These are phyloP conservation scores for Serendipita sp. DNA, from an alignment of 768 basidiomycete genomes.

Conservation along the genomic window DNA sequence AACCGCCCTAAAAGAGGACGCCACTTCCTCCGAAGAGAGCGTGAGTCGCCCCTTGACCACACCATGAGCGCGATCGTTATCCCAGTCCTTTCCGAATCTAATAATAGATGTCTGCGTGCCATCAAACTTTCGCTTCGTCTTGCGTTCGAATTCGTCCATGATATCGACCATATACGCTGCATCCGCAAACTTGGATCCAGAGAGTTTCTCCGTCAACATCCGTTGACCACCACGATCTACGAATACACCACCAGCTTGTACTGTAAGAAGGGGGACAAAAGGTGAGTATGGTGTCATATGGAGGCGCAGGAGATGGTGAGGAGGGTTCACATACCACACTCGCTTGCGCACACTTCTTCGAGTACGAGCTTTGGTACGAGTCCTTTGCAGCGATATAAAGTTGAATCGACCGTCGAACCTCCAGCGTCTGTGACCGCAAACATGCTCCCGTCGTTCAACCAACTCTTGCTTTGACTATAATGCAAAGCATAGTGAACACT, in stretches of 20 bases:
- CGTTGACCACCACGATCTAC: not conserved
- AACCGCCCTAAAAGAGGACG: not conserved
- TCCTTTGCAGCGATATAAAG: not conserved
- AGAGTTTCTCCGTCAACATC: constrained; percentile 1
- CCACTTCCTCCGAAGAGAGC: not conserved
- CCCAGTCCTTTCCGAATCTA: constrained; percentile 5
- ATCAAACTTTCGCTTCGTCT: constrained; percentile 8
- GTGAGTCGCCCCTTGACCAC: constrained; percentile 5
- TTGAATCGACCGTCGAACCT: not conserved
- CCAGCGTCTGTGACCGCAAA: constrained; percentile 2
- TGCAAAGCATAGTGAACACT: constrained; percentile 2
- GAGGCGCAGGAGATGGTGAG: not conserved
- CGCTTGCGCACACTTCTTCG: not conserved
- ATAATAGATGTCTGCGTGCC: constrained; percentile 4
- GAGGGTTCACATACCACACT: not conserved
- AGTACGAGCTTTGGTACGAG: not conserved
- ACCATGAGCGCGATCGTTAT: constrained; percentile 5
- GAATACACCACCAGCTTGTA: not conserved
- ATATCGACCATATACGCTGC: constrained; percentile 6
- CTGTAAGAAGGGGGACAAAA: not conserved
- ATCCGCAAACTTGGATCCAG: not conserved
- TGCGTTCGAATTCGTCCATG: constrained; percentile 7
- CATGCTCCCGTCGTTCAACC: not conserved
- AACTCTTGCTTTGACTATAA: constrained; percentile 2
- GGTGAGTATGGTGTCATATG: not conserved